Percentiles rank a stretch among this genome's conserved stretches.
These are phyloP conservation scores for Capsella rubella DNA, from an alignment of 441 rosid genomes.

Conservation along the genomic window DNA sequence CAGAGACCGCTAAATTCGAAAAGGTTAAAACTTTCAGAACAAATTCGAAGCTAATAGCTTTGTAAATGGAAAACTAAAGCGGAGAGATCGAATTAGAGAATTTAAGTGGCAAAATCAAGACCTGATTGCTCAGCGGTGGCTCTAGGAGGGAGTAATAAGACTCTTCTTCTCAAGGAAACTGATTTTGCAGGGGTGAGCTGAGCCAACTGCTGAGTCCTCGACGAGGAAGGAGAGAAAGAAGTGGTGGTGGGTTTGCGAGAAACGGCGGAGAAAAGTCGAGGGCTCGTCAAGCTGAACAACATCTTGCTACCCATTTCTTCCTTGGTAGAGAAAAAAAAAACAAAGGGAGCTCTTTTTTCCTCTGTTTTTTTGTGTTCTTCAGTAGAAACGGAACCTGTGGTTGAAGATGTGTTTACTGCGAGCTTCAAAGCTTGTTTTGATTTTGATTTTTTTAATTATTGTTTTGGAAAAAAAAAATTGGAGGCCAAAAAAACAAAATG, in stretches of 20 bases:
- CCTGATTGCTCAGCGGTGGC: slow-evolving; percentile 88
- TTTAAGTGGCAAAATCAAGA: slow-evolving; percentile 23
- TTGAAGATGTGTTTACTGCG: slow-evolving; percentile 25
- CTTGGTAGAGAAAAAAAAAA: background rate
- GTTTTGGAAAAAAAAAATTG: slow-evolving; percentile 15
- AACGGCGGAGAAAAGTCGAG: slow-evolving; percentile 64
- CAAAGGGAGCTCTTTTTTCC: slow-evolving; percentile 21
- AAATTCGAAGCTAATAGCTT: background rate
- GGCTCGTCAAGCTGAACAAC: slow-evolving; percentile 58
- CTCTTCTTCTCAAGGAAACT: slow-evolving; percentile 55
- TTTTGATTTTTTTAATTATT: slow-evolving; percentile 3
- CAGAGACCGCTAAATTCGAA: background rate
- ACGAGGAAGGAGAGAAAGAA: slow-evolving; percentile 46
- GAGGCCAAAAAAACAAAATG: slow-evolving; percentile 51
- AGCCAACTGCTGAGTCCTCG: slow-evolving; percentile 51
- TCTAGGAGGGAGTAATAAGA: slow-evolving; percentile 56
- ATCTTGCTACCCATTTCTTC: slow-evolving; percentile 65
- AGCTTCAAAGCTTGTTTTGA: slow-evolving; percentile 40
- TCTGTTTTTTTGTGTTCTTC: slow-evolving; percentile 21
- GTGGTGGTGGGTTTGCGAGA: slow-evolving; percentile 53
- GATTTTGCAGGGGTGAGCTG: slow-evolving; percentile 52
- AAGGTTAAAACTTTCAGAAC: slow-evolving; percentile 9
- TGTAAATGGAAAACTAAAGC: background rate
- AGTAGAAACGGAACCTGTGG: slow-evolving; percentile 16
- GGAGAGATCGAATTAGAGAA: background rate